phyloP scores from a whole-genome alignment of 1,284 basidiomycete genomes.

The Ceratobasidium sp. region DNA sequence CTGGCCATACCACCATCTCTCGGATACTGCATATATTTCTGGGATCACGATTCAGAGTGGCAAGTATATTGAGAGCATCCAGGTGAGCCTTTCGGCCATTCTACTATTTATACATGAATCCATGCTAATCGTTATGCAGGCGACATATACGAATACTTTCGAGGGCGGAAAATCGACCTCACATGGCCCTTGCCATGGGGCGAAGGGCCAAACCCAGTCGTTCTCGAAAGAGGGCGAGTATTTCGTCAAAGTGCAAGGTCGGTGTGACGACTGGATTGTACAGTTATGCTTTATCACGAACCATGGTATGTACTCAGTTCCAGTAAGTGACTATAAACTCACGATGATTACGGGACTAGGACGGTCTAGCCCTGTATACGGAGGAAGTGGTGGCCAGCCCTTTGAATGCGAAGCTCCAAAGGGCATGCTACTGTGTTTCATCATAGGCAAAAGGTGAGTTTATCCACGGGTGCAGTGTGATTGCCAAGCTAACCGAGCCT shows the following conservation, averaged over 20 bases:
- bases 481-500: background rate
- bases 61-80: constrained; percentile 18
- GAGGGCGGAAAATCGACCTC: background rate
- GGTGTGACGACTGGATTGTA: background rate
- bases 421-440: constrained; percentile 3
- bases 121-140: background rate
- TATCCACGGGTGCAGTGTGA: background rate
- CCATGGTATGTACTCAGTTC: background rate
- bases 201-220: background rate
- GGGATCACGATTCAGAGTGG: constrained; percentile 3
- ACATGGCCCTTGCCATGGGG: background rate
- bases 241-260: constrained; percentile 13
- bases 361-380: background rate
- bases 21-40: background rate
- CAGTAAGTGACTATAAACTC: too few species aligned
- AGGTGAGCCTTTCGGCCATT: background rate
- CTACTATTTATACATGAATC: background rate
- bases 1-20: background rate
- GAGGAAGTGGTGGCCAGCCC: background rate
- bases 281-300: constrained; percentile 27
- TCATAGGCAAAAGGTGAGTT: constrained; percentile 30
- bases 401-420: constrained; percentile 13
- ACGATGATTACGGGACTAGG: background rate
- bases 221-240: constrained; percentile 7
- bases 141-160: background rate